phyloP scores from a whole-genome alignment of 2,329 filamentous ascomycete species.

The Tolypocladium ophioglossoides region DNA sequence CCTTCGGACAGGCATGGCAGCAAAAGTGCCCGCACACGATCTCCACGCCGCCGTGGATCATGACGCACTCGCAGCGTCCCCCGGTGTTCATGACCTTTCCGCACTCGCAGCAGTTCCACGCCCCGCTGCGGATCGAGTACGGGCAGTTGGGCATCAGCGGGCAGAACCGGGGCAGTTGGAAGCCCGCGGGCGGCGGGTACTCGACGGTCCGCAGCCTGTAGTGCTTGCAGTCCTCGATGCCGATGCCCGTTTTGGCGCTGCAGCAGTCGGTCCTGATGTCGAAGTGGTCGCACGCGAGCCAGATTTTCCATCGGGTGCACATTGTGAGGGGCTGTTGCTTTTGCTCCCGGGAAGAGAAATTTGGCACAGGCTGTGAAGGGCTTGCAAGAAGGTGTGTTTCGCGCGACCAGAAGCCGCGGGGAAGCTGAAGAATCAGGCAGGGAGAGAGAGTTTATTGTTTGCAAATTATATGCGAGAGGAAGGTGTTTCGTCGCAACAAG shows the following conservation, averaged over 20 bases:
- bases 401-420: not conserved
- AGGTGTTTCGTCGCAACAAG: not conserved
- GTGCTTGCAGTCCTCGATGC: constrained; percentile 21
- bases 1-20: constrained; percentile 18
- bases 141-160: constrained; percentile 33
- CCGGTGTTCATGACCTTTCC: constrained; percentile 40
- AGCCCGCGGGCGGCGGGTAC: constrained; percentile 21
- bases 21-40: constrained; percentile 45
- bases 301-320: not conserved
- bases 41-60: constrained; percentile 38
- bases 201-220: constrained; percentile 31
- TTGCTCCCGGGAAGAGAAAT: not conserved
- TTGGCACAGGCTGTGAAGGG: not conserved
- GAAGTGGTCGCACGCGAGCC: constrained; percentile 34
- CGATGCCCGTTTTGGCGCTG: not conserved
- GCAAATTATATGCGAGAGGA: not conserved
- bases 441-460: not conserved
- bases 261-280: constrained; percentile 27
- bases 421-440: not conserved
- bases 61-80: constrained; percentile 40
- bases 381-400: not conserved
- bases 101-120: constrained; percentile 48
- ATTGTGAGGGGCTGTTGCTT: not conserved
- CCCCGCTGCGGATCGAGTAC: constrained; percentile 36
- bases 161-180: too few relatives aligned